Evolutionary conservation across 208 protist genomes (phyloP), one percentile per base, ranked within the genome.

Genomic region (Leishmania lainsoni): DNA sequence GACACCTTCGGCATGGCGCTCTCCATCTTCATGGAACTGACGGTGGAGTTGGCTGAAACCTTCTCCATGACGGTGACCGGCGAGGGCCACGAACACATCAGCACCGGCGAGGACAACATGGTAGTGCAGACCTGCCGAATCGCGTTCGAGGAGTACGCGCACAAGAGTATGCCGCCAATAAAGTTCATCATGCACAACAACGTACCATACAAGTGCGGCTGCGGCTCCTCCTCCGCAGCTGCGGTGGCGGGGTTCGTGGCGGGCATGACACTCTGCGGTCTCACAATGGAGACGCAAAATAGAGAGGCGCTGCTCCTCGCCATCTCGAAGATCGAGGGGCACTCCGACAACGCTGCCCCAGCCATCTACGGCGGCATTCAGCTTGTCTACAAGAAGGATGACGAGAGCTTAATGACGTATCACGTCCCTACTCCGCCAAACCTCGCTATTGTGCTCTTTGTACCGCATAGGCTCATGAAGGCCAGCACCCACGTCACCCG

Each of bases 291-390:
- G 61, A 94, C 94, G 42, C 71, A 87, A 39, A 79, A 89, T 35
- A 80, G 89, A 42, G 95, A 97, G 89, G 86, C 84, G 77, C 85
- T 98, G 63, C 89, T 98, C 39, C 87, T 92, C 56, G 89, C 96
- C 58, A 96, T 97, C 66, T 89, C 95, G 2, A 83, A 86, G 17
- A 94, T 98, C 75, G 95, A 99, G 85, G 96, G 97, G 10, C 96
- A 98, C 88, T 88, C 95, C 0, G 97, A 99, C 88, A 99, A 98
- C 86, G 94, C 96, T 20, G 92, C 97, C 14, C 90, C 96, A 3
- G 94, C 94, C 81, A 95, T 99, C 54, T 99, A 99, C 89, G 97
- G 97, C 59, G 96, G 95, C 71, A 91, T 98, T 58, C 97, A 98
- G 78, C 90, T 99, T 20, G 91, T 95, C 70, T 93, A 95, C 91